Evolutionary conservation across 768 basidiomycete genomes (phyloP).

Genomic region (Boletus pseudo-olivaceus): DNA sequence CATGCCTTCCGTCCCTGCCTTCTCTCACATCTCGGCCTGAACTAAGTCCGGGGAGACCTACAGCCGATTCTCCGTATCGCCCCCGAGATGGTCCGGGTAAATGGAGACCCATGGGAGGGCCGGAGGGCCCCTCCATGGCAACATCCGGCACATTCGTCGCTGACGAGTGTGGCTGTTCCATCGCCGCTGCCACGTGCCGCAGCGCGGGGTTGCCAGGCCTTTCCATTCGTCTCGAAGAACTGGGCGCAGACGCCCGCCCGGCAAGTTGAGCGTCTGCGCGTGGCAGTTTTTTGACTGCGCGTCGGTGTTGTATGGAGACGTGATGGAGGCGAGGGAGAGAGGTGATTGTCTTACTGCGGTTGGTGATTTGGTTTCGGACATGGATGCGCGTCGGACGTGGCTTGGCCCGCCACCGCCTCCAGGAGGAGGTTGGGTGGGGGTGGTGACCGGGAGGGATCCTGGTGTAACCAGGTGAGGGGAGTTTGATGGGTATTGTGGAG

Average conservation of each 20-base stretch:
- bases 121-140: slow-evolving; percentile 29
- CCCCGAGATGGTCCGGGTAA: slow-evolving; percentile 31
- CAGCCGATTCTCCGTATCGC: slow-evolving; percentile 35
- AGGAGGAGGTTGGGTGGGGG: slow-evolving; percentile 16
- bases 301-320: slow-evolving; percentile 36
- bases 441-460: slow-evolving; percentile 18
- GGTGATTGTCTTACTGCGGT: slow-evolving; percentile 36
- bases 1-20: slow-evolving; percentile 29
- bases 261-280: slow-evolving; percentile 71
- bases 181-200: slow-evolving; percentile 32
- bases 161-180: slow-evolving; percentile 25
- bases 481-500: slow-evolving; percentile 26
- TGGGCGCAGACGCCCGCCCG: slow-evolving; percentile 79
- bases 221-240: slow-evolving; percentile 32
- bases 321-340: slow-evolving; percentile 41
- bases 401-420: slow-evolving; percentile 15
- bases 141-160: slow-evolving; percentile 22
- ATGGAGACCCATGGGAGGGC: slow-evolving; percentile 32
- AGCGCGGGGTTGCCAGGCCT: slow-evolving; percentile 38
- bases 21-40: slow-evolving; percentile 36
- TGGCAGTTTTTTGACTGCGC: slow-evolving; percentile 67
- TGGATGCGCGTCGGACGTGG: slow-evolving; percentile 27
- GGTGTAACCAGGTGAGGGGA: slow-evolving; percentile 27
- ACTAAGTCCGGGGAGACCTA: slow-evolving; percentile 20
- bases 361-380: slow-evolving; percentile 31